These are phyloP conservation scores for Ogataea henricii DNA, from an alignment of 805 yeast species.

Conservation along the genomic window DNA sequence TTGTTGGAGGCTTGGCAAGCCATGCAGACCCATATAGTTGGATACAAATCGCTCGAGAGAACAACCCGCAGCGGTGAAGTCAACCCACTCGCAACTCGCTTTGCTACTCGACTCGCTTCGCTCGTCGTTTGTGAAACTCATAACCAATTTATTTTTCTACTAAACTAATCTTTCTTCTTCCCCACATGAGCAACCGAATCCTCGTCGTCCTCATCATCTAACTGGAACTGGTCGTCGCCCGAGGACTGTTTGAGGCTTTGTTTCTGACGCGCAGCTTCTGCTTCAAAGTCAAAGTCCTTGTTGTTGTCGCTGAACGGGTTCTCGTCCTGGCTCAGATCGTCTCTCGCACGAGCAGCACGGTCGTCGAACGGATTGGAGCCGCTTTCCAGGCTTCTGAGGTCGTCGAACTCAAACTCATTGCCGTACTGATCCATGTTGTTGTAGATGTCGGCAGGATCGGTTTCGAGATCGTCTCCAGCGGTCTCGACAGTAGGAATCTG, in stretches of 20 bases:
- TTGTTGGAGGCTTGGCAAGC: too few relatives aligned
- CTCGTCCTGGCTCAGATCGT: conserved; percentile 6
- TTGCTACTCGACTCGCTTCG: too few relatives aligned
- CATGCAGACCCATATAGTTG: too few relatives aligned
- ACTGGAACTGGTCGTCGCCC: conserved; percentile 26
- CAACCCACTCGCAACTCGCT: too few relatives aligned
- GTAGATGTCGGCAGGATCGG: conserved; percentile 28
- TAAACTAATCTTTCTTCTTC: conserved; percentile 3
- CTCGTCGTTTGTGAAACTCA: too few relatives aligned
- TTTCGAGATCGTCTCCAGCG: conserved; percentile 47
- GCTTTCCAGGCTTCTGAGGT: conserved; percentile 53
- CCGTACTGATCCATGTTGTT: conserved; percentile 40
- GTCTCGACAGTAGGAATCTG: conserved; percentile 75
- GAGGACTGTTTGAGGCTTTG: conserved; percentile 16
- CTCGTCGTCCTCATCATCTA: conserved; percentile 36
- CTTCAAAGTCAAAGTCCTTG: conserved; percentile 28
- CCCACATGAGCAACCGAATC: conserved; percentile 6
- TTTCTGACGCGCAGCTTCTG: conserved; percentile 36
- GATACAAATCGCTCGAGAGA: neutral
- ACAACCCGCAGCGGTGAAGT: too few relatives aligned
- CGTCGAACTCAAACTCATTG: conserved; percentile 63
- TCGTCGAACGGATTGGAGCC: conserved; percentile 35
- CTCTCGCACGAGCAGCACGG: conserved; percentile 10
- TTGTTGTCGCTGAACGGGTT: conserved; percentile 37
- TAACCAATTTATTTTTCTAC: neutral